A percentile compares a stretch with the other conserved stretches of the same genome.
These are phyloP conservation scores for Penicillium canescens DNA, from an alignment of 495 filamentous ascomycete species.

Conservation along the genomic window DNA sequence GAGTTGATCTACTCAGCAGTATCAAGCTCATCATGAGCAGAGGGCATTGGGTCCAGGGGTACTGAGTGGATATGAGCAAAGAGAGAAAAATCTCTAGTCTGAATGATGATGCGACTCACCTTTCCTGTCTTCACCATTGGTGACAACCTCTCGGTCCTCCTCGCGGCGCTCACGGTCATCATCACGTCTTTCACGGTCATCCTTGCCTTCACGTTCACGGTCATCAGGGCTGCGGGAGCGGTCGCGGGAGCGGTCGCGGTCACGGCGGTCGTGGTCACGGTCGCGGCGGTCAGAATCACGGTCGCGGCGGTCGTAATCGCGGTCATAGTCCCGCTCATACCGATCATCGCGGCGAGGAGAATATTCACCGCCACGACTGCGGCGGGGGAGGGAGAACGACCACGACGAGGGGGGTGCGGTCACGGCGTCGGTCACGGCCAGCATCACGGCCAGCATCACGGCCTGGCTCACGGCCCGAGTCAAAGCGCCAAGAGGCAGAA, in stretches of 20 bases:
- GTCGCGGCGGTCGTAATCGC: conserved; percentile 79
- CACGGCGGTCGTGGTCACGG: conserved; percentile 63
- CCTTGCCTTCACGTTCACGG: conserved; percentile 67
- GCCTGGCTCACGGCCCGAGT: conserved; percentile 73
- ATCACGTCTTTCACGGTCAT: conserved; percentile 66
- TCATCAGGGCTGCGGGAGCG: conserved; percentile 60
- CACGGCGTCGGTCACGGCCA: conserved; percentile 71
- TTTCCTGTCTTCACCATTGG: conserved; percentile 75
- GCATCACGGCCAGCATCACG: conserved; percentile 67
- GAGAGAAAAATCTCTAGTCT: neutral
- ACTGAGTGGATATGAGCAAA: conserved; percentile 24
- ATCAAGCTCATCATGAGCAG: conserved; percentile 94
- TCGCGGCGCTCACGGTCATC: conserved; percentile 61
- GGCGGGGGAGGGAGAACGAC: conserved; percentile 71
- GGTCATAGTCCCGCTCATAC: conserved; percentile 70
- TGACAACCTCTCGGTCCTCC: conserved; percentile 52
- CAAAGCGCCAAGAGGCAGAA: conserved; percentile 97
- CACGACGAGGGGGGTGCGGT: conserved; percentile 77
- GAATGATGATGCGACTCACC: conserved; percentile 53
- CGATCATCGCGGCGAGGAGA: conserved; percentile 92
- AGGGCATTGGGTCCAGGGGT: conserved; percentile 72
- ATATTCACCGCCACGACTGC: conserved; percentile 75
- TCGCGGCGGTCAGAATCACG: conserved; percentile 58
- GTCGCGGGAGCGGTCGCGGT: conserved; percentile 64
- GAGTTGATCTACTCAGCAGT: conserved; percentile 77